A percentile compares a stretch with the other conserved stretches of the same genome.
Conservation (phyloP, 768 basidiomycete genomes). For the Macrolepiota fuliginosa region DNA sequence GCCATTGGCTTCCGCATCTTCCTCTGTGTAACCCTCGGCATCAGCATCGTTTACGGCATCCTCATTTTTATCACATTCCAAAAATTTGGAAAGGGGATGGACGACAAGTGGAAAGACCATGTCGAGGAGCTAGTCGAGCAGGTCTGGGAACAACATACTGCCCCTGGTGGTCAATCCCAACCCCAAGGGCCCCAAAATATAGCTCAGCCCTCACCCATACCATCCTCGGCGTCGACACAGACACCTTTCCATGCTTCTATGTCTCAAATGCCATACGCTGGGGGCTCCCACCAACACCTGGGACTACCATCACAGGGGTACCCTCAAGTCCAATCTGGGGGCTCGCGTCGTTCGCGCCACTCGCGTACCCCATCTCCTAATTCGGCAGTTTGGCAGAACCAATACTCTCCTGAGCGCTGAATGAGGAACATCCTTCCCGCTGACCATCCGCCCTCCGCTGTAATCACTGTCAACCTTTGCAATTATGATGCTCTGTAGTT, state of each 20-base stretch:
- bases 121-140: neutral
- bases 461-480: too few relatives aligned
- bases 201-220: too few relatives aligned
- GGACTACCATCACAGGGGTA: neutral
- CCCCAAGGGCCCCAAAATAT: neutral
- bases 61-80: constrained; percentile 44
- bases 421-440: too few relatives aligned
- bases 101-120: neutral
- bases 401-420: too few relatives aligned
- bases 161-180: neutral
- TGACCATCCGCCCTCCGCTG: too few relatives aligned
- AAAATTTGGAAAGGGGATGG: constrained; percentile 33
- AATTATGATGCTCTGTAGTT: too few relatives aligned
- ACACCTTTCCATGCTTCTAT: neutral
- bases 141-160: neutral
- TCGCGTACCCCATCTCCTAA: neutral
- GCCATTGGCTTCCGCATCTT: constrained; percentile 27
- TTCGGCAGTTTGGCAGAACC: neutral
- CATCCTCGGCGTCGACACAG: neutral
- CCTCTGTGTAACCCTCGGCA: constrained; percentile 36
- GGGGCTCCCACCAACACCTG: neutral
- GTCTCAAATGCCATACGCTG: neutral
- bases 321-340: neutral
- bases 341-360: neutral
- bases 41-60: constrained; percentile 43